Conservation (phyloP, 1,139 yeast species). For the Protomyces inouyei region DNA sequence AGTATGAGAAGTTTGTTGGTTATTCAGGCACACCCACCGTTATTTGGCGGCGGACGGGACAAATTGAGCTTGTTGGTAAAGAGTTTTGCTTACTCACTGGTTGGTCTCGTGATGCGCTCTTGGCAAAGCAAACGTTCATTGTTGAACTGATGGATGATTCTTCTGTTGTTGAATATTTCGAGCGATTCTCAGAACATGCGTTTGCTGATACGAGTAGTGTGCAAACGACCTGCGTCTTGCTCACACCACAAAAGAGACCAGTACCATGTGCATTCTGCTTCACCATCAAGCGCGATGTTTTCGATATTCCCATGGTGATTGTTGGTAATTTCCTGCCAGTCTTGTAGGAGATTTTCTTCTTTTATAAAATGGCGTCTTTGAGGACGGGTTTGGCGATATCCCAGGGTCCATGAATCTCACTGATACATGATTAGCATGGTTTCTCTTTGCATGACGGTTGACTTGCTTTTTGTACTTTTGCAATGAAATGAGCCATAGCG, state of each 20-base stretch:
- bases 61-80: constrained; percentile 87
- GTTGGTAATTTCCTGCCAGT: constrained; percentile 55
- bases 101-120: constrained; percentile 68
- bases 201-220: constrained; percentile 85
- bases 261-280: constrained; percentile 76
- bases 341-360: background rate
- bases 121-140: constrained; percentile 56
- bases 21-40: constrained; percentile 90
- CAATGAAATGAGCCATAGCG: constrained; percentile 62
- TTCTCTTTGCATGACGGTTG: background rate
- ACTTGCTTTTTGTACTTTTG: constrained; percentile 67
- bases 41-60: constrained; percentile 94
- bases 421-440: constrained; percentile 4
- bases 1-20: constrained; percentile 77
- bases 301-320: constrained; percentile 94
- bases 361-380: background rate
- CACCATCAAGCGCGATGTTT: constrained; percentile 85
- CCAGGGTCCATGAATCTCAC: constrained; percentile 89
- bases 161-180: constrained; percentile 81
- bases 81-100: constrained; percentile 89
- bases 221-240: constrained; percentile 74
- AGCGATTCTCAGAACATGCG: constrained; percentile 75
- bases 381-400: constrained; percentile 70
- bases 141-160: constrained; percentile 87
- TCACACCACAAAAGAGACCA: constrained; percentile 50